Percentiles rank a stretch among this genome's conserved stretches.
Evolutionary conservation across 192 early-diverging fungal species (phyloP).

Genomic region (Podila minutissima): DNA sequence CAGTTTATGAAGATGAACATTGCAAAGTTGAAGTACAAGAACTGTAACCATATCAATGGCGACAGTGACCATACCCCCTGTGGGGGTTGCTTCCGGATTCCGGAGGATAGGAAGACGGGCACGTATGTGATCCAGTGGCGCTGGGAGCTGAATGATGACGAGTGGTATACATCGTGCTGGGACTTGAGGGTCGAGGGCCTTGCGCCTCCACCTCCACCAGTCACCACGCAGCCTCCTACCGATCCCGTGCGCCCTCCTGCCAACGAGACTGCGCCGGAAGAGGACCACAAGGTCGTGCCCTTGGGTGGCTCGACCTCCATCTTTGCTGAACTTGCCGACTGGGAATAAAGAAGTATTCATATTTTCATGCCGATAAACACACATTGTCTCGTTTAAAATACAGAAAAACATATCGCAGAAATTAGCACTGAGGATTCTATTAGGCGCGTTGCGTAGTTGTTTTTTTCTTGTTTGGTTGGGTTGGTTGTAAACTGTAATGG

Average conservation of each 20-base stretch:
- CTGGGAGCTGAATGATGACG: conserved; percentile 30
- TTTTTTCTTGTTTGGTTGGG: too few species aligned
- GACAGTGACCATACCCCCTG: conserved; percentile 23
- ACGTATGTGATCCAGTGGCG: conserved; percentile 41
- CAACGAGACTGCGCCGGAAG: too few species aligned
- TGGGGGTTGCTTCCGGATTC: conserved; percentile 35
- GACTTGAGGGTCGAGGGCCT: conserved; percentile 12
- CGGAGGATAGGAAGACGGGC: conserved; percentile 2
- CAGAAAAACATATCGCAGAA: background rate
- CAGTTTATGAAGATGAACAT: conserved; percentile 13
- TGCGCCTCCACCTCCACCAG: background rate
- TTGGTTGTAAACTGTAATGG: too few species aligned
- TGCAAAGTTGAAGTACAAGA: conserved; percentile 34
- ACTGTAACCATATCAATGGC: conserved; percentile 6
- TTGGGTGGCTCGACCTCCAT: conserved; percentile 20
- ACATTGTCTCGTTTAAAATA: background rate
- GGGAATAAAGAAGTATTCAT: conserved; percentile 4
- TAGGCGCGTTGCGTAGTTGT: too few species aligned
- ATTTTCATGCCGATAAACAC: too few species aligned
- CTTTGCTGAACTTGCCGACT: conserved; percentile 30
- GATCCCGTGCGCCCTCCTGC: background rate
- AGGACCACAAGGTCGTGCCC: background rate
- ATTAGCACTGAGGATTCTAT: too few species aligned
- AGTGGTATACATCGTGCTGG: conserved; percentile 50
- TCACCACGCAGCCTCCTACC: background rate